Conservation (phyloP, 805 yeast genomes). For the Wickerhamomyces queroliae region DNA sequence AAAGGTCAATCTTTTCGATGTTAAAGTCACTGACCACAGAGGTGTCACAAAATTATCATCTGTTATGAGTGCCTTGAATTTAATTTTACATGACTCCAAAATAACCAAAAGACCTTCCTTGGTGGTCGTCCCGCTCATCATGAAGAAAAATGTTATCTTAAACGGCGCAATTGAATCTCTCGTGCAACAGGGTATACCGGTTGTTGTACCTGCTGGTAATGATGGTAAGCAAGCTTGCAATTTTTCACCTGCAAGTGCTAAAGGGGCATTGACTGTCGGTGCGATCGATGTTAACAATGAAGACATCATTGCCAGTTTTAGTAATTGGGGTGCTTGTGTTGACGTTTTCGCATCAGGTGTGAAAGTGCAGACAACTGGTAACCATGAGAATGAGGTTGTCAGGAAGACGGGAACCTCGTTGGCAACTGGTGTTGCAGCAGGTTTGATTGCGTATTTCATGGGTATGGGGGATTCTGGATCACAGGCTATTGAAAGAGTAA, state of each 20-base stretch:
- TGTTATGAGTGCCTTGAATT: slow-evolving; percentile 27
- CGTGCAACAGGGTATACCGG: slow-evolving; percentile 35
- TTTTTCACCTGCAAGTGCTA: slow-evolving; percentile 42
- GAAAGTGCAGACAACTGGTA: slow-evolving; percentile 35
- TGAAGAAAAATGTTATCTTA: slow-evolving; percentile 32
- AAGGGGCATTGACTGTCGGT: slow-evolving; percentile 73
- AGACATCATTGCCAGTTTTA: slow-evolving; percentile 46
- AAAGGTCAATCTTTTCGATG: slow-evolving; percentile 34
- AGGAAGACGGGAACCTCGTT: slow-evolving; percentile 44
- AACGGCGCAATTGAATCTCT: slow-evolving; percentile 40
- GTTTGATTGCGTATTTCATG: slow-evolving; percentile 38
- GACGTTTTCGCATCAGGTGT: slow-evolving; percentile 48
- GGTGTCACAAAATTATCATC: slow-evolving; percentile 30
- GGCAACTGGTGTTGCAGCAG: slow-evolving; percentile 41
- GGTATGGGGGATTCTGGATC: slow-evolving; percentile 30
- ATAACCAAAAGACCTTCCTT: slow-evolving; percentile 31
- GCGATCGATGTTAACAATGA: slow-evolving; percentile 67
- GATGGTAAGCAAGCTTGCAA: slow-evolving; percentile 36
- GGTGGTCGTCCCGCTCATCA: slow-evolving; percentile 31
- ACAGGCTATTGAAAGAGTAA: slow-evolving; percentile 33
- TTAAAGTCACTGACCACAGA: slow-evolving; percentile 33
- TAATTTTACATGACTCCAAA: slow-evolving; percentile 22
- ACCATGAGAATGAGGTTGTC: slow-evolving; percentile 21
- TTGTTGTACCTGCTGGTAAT: slow-evolving; percentile 48
- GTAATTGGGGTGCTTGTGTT: slow-evolving; percentile 48